A percentile compares a stretch with the other conserved stretches of the same genome.
These are phyloP conservation scores for Vitis hybrid DNA, from an alignment of 177 flowering plant species.

Conservation along the genomic window DNA sequence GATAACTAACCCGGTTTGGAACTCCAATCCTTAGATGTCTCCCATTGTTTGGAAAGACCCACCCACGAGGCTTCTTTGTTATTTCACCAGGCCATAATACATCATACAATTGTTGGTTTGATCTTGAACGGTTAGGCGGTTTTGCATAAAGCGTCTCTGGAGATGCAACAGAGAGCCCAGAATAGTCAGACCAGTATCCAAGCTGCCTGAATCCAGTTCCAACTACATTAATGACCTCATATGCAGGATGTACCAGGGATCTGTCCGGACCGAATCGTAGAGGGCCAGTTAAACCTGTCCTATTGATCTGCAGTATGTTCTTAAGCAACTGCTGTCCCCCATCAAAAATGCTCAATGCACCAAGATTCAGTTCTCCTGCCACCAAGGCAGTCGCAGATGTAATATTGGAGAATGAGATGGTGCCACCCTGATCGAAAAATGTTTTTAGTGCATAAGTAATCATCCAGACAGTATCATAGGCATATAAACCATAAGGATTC, in stretches of 20 bases:
- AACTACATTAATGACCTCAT: constrained; percentile 54
- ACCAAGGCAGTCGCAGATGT: constrained; percentile 13
- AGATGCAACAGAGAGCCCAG: constrained; percentile 46
- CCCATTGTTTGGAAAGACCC: constrained; percentile 53
- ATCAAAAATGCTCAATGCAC: constrained; percentile 38
- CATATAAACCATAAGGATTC: constrained; percentile 53
- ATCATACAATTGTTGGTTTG: constrained; percentile 34
- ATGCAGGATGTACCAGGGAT: constrained; percentile 47
- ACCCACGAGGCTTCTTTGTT: constrained; percentile 43
- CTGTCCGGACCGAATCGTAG: constrained; percentile 46
- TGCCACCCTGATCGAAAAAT: constrained; percentile 39
- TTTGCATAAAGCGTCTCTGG: constrained; percentile 43
- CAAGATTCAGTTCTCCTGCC: constrained; percentile 31
- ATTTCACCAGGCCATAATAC: constrained; percentile 57
- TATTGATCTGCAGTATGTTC: constrained; percentile 33
- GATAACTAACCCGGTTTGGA: constrained; percentile 44
- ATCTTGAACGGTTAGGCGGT: constrained; percentile 37
- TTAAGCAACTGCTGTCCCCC: constrained; percentile 34
- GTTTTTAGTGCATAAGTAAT: constrained; percentile 37
- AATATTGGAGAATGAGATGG: constrained; percentile 44
- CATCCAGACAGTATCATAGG: constrained; percentile 55
- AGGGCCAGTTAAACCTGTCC: constrained; percentile 65
- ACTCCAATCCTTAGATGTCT: constrained; percentile 44
- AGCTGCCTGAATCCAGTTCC: constrained; percentile 29
- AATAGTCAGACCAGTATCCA: constrained; percentile 60